Evolutionary conservation across 805 yeast genomes (phyloP), one percentile per base, ranked within the genome.

Genomic region (Lachancea waltii): DNA sequence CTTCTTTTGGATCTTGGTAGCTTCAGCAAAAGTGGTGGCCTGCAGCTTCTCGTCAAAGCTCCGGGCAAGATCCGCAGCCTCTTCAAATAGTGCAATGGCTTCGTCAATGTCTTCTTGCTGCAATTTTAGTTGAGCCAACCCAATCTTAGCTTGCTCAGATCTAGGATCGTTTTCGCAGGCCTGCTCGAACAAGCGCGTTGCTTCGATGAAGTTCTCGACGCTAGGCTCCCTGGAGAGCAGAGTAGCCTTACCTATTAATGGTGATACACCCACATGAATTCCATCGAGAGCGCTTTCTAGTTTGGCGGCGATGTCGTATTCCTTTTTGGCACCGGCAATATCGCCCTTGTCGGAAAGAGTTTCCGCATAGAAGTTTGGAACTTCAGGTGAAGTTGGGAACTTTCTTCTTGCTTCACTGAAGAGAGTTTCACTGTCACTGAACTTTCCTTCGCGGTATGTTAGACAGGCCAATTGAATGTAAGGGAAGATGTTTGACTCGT

Each of bases 331-430:
- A 44, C 73, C 81, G 21, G 62, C 72, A 40, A 75, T 65, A 51
- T 84, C 85, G 58, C 81, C 82, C 53, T 73, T 73, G 60, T 90
- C 97, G 46, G 85, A 79, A 54, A 90, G 72, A 35, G 90, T 81
- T 68, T 92, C 98, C 56, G 97, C 98, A 58, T 80, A 87, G 65
- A 87, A 92, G 69, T 86, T 89, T 68, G 92, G 95, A 51, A 87
- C 82, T 63, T 86, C 96, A 40, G 97, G 85, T 37, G 83, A 74
- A 17, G 89, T 75, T 50, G 95, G 89, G 75, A 85, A 85, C 60
- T 72, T 72, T 60, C 72, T 69, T 55, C 75, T 77, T 25, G 90
- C 86, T 44, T 73, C 79, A 44, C 73, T 71, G 65, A 86, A 86
- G 42, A 73, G 65, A 47, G 73, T 70, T 58, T 76, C 80, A 49